Conservation (phyloP, 2,329 filamentous ascomycete species). For the Aspergillus ruber region DNA sequence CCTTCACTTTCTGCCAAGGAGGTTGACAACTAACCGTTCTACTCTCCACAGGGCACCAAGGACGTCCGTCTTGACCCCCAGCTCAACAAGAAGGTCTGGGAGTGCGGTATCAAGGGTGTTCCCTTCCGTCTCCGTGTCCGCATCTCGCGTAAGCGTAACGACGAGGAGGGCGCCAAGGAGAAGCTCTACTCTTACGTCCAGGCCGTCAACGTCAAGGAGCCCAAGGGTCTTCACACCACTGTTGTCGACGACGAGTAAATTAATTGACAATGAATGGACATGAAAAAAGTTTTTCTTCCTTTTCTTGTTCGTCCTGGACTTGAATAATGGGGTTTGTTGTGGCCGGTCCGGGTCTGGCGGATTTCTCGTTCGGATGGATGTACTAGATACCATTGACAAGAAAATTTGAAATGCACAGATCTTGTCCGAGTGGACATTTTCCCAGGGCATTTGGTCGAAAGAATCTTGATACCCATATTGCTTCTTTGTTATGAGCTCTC, state of each 20-base stretch:
- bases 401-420: no score
- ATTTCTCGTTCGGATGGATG: no score
- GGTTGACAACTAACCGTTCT: not conserved
- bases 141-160: slow-evolving; percentile 99
- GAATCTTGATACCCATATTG: no score
- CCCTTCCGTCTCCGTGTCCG: slow-evolving; percentile 95
- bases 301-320: not conserved
- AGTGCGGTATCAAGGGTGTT: slow-evolving; percentile 97
- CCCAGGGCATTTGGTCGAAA: no score
- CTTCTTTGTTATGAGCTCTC: no score
- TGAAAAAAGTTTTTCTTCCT: not conserved
- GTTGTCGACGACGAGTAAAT: slow-evolving; percentile 65
- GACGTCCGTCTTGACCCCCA: slow-evolving; percentile 98
- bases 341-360: not conserved
- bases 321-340: not conserved
- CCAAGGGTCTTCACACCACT: slow-evolving; percentile 92
- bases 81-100: slow-evolving; percentile 99
- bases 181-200: slow-evolving; percentile 99
- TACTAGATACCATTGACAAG: no score
- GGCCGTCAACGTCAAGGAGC: slow-evolving; percentile 98
- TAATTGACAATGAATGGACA: not conserved
- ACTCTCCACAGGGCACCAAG: slow-evolving; percentile 66
- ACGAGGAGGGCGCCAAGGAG: slow-evolving; percentile 99
- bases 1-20: not conserved
- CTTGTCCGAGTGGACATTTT: no score